Evolutionary conservation across 2,329 filamentous ascomycete species (phyloP).

Genomic region (Xylariales sp.): DNA sequence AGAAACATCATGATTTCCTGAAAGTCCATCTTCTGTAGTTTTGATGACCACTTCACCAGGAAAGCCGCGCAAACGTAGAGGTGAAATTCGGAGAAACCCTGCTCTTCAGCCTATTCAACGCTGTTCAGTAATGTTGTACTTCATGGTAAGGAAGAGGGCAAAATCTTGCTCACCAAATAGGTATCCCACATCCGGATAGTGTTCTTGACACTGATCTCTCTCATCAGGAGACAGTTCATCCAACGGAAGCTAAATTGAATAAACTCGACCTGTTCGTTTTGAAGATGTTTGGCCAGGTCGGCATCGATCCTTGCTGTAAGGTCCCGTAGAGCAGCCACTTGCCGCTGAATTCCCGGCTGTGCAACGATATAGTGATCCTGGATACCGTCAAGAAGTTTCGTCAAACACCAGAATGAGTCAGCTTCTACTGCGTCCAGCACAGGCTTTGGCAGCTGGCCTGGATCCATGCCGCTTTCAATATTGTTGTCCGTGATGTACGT

Average conservation of each 20-base stretch:
- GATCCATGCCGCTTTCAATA: slow-evolving; percentile 93
- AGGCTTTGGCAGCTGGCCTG: slow-evolving; percentile 82
- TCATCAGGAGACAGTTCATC: slow-evolving; percentile 99
- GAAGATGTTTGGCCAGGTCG: slow-evolving; percentile 79
- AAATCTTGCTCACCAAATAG: slow-evolving; percentile 74
- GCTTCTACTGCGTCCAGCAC: slow-evolving; percentile 96
- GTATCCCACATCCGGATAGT: slow-evolving; percentile 99
- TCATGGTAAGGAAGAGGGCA: background rate
- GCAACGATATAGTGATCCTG: slow-evolving; percentile 99
- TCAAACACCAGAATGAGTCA: slow-evolving; percentile 97
- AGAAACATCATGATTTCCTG: slow-evolving; percentile 99
- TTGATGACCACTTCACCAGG: slow-evolving; percentile 95
- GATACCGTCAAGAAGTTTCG: slow-evolving; percentile 96
- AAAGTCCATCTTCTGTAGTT: slow-evolving; percentile 95
- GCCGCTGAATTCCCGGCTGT: slow-evolving; percentile 92
- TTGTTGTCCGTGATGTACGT: slow-evolving; percentile 93
- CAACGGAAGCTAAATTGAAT: slow-evolving; percentile 99
- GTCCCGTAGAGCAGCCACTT: slow-evolving; percentile 84
- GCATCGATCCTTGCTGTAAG: slow-evolving; percentile 87
- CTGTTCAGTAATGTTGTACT: slow-evolving; percentile 10
- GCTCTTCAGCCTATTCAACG: slow-evolving; percentile 76
- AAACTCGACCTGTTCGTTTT: slow-evolving; percentile 90
- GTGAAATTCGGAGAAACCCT: slow-evolving; percentile 97
- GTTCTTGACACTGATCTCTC: slow-evolving; percentile 93
- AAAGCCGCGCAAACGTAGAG: slow-evolving; percentile 98